Conservation (phyloP, 176 grass and related monocot species). For the Bothriochloa decipiens region DNA sequence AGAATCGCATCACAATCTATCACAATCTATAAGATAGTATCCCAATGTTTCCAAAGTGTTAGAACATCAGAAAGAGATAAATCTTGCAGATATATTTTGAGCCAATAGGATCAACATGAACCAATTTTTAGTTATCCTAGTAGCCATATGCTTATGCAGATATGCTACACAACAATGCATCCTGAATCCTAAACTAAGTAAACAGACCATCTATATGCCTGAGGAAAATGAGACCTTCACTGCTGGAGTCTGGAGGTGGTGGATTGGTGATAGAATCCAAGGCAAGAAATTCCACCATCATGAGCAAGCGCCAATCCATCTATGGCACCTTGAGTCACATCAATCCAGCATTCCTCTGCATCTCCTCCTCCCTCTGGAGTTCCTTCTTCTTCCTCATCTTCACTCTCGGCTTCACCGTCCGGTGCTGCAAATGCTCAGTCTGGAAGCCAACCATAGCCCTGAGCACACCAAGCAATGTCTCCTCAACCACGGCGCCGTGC, state of each 20-base stretch:
- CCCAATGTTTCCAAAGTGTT: neutral
- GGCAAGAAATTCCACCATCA: neutral
- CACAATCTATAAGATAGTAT: neutral
- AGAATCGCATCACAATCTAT: neutral
- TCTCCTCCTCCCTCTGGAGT: conserved; percentile 44
- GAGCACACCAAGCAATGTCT: conserved; percentile 54
- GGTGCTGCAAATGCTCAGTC: conserved; percentile 56
- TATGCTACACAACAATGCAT: too few species aligned
- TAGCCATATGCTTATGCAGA: too few species aligned
- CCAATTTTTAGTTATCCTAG: too few species aligned
- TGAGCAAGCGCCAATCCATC: neutral
- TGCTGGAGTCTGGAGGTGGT: neutral
- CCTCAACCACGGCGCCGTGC: conserved; percentile 56
- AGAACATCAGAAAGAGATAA: neutral
- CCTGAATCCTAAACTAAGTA: too few species aligned
- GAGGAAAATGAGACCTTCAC: conserved; percentile 29
- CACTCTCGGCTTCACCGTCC: conserved; percentile 46
- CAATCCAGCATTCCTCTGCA: neutral
- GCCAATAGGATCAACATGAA: neutral
- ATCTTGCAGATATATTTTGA: neutral
- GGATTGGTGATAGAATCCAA: neutral
- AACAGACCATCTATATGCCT: neutral
- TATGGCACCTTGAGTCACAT: neutral
- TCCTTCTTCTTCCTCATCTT: conserved; percentile 77
- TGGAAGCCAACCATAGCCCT: conserved; percentile 82